phyloP scores from a whole-genome alignment of 2,329 filamentous ascomycete species.

The Xylaria sp. region DNA sequence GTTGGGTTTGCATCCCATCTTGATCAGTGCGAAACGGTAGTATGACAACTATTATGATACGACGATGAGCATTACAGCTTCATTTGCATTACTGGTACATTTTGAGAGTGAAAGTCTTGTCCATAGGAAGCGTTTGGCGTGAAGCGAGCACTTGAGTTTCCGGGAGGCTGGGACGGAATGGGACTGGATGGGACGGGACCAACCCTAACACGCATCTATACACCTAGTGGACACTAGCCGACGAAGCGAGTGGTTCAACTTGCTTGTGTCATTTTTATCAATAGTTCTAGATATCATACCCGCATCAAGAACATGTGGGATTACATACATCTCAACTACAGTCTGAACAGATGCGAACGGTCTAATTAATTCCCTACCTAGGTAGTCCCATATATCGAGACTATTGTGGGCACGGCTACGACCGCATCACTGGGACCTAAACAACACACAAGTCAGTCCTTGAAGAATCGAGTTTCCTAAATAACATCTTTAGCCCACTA shows the following conservation, averaged over 20 bases:
- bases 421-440: no score
- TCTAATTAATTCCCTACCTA: not conserved
- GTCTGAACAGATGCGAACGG: not conserved
- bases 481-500: no score
- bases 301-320: not conserved
- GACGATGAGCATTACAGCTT: constrained; percentile 15
- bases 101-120: constrained; percentile 6
- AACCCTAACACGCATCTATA: constrained; percentile 4
- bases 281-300: constrained; percentile 12
- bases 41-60: constrained; percentile 21
- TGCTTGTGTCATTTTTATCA: constrained; percentile 4
- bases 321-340: not conserved
- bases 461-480: no score
- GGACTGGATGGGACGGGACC: no score
- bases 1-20: not conserved
- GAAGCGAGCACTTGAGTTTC: constrained; percentile 15
- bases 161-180: constrained; percentile 5
- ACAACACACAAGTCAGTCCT: no score
- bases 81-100: constrained; percentile 14
- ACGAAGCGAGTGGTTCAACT: not conserved
- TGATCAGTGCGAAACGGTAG: not conserved
- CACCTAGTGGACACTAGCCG: constrained; percentile 1
- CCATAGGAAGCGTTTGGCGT: constrained; percentile 14
- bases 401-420: not conserved
- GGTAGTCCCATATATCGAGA: not conserved